Base-by-base conservation (phyloP, 345 rosid genomes). In the Draba incana region DNA sequence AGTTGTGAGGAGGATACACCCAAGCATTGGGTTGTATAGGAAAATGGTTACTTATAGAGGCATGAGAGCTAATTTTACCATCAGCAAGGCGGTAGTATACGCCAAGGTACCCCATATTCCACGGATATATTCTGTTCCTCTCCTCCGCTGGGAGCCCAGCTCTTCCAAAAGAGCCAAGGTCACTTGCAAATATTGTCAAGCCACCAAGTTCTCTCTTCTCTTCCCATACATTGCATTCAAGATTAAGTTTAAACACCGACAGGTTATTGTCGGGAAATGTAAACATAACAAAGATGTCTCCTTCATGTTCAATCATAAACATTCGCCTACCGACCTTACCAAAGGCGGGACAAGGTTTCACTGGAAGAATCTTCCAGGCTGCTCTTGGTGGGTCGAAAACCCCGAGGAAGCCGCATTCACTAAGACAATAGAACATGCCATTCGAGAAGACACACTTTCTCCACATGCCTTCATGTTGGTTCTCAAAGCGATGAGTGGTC, bases 191-290 rank as follows among this genome's bases (percentile, higher is more conserved):
- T 12, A 62, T 1, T 7, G 67, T 12, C 45, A 62, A 62, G 13
- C 67, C 56, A 16, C 56, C 33, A 47, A 62, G 33, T 2, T 62
- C 67, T 33, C 56, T 62, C 33, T 33, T 62, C 33, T 62, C 67
- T 47, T 62, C 45, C 67, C 55, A 62, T 20, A n/a, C 33, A 1
- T 33, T 47, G 8, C 13, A 1, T 4, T 47, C 4, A 7, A 47
- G 8, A 44, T 31, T 62, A 62, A 33, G 47, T 8, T 47, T 62
- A 62, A 47, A 47, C 20, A 62, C 10, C 16, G 30, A 0, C 1
- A 13, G 31, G 43, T 5, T 60, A 3, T 15, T 60, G 43, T 30
- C 10, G 15, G 1, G 2, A 10, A 6, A 16, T 31, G 38, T 44
- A 44, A 2, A 8, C 5, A 45, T 30, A 45, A 62, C 43, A 62